phyloP scores from a whole-genome alignment of 2,329 filamentous ascomycete genomes.

The Aspergillus japonicus region DNA sequence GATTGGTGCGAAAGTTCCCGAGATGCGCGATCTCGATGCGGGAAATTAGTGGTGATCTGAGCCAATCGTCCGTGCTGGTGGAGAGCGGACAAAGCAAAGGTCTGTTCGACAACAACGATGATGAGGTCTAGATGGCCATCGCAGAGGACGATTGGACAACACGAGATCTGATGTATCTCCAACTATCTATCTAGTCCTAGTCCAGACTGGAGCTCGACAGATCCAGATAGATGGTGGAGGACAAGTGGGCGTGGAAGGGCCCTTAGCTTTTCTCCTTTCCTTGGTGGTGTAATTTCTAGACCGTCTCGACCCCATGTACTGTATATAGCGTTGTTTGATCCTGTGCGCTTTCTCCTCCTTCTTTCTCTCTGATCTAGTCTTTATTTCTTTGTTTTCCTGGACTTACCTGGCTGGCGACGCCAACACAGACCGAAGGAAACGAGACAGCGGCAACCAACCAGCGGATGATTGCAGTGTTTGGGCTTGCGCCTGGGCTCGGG shows the following conservation, averaged over 20 bases:
- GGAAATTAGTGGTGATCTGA: background rate
- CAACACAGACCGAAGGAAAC: background rate
- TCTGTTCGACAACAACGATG: background rate
- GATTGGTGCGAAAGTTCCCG: conserved; percentile 6
- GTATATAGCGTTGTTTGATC: background rate
- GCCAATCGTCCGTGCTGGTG: background rate
- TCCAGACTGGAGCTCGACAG: background rate
- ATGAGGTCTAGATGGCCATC: background rate
- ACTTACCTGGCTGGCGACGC: background rate
- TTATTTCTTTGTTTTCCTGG: background rate
- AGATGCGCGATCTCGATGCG: background rate
- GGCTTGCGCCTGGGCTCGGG: conserved; percentile 13
- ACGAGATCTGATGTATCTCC: background rate
- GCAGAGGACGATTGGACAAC: background rate
- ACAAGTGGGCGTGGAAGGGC: background rate
- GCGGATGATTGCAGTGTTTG: conserved; percentile 17
- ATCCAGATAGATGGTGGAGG: background rate
- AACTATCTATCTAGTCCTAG: background rate
- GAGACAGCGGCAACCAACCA: conserved; percentile 5
- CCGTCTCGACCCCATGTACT: background rate
- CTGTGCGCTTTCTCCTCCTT: background rate
- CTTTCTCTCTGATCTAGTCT: background rate
- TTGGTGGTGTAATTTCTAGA: conserved; percentile 3
- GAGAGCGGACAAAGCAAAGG: background rate
- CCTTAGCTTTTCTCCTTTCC: background rate